Evolutionary conservation across 176 grass and related monocot genomes (phyloP), one percentile per base, ranked within the genome.

Genomic region (Avena atlantica): DNA sequence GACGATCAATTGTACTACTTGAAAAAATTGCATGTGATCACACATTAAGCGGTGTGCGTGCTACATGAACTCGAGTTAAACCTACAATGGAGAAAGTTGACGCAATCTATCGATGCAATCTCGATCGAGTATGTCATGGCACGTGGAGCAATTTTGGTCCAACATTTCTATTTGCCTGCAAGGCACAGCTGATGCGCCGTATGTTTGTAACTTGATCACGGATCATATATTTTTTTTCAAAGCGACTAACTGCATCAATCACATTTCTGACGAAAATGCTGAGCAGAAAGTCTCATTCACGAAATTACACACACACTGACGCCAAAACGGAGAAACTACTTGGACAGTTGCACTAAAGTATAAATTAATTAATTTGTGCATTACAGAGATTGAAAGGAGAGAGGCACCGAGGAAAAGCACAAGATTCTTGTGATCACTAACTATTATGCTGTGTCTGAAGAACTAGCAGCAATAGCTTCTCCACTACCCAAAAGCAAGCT

Each of bases 381-480:
- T n/a, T 25, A 51, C n/a, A 15, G 7, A 16, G 15, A 50, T 7
- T 74, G 6, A 21, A 16, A 47, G 31, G 31, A 76, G 42, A 36
- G 23, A 31, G 24, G 74, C 74, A 76, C 74, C 10, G 25, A 76
- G 49, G 24, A 76, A 71, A 76, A 1, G 50, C 49, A 20, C 8
- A 20, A 55, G 50, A 77, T 77, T 77, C 50, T 77, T 20, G 50
- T 0, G 9, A 77, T 77, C 74, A 77, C 50, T 56, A 77, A 5
- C 25, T 27, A 69, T 75, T 75, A 75, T 75, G 72, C 72, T 75
- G 12, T 75, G n/a, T 9, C 70, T 8, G 24, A 21, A 75, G 6
- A 75, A 75, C 6, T 27, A 50, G 34, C 21, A 67, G 36, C 16
- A 17, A 25, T 75, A 77, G 49, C 16, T 31, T 52, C 74, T 53